Evolutionary conservation across 345 rosid species (phyloP), one percentile per base, ranked within the genome.

Genomic region (Aquilaria sinensis): DNA sequence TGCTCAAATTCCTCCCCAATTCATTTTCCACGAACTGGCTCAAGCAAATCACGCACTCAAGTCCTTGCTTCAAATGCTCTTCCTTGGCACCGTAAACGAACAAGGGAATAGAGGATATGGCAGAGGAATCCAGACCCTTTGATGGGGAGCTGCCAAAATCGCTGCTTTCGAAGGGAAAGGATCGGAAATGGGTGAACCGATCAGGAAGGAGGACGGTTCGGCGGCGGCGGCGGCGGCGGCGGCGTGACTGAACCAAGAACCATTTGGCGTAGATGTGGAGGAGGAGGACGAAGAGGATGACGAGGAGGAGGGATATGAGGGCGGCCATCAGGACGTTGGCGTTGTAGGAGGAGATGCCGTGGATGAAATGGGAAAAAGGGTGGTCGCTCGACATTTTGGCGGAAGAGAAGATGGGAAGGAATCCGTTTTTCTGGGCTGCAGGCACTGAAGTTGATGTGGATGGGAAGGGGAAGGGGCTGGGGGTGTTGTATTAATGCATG

Each of bases 241-340:
- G 76, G 51, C 73, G 79, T 56, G 87, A 73, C 23, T 72, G 82
- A 7, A 82, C 74, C 64, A 83, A 74, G 85, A 79, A 81, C 76
- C 81, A 86, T 61, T 76, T 80, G 73, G 97, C 92, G 61, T 91
- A 91, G 74, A 91, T 67, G 66, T 91, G 94, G 68, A 91, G 96
- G 63, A 91, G 82, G 54, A 88, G 49, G 57, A 91, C 88, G 56
- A 88, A 86, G 70, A 91, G 87, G 71, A 88, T 80, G 7, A 85
- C 94, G 12, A 88, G 59, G 30, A 91, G 92, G 2, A 91, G 78
- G 34, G 85, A 83, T 56, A 84, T 80, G 12, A 88, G 66, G 10
- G 96, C 96, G 15, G 94, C 97, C 1, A 91, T 79, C 77, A 86
- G 70, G 3, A 81, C 79, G 68, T 88, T 84, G 57, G 83, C 80